Conservation (phyloP, 257 asterid genomes). For the Ehretia macrophylla region DNA sequence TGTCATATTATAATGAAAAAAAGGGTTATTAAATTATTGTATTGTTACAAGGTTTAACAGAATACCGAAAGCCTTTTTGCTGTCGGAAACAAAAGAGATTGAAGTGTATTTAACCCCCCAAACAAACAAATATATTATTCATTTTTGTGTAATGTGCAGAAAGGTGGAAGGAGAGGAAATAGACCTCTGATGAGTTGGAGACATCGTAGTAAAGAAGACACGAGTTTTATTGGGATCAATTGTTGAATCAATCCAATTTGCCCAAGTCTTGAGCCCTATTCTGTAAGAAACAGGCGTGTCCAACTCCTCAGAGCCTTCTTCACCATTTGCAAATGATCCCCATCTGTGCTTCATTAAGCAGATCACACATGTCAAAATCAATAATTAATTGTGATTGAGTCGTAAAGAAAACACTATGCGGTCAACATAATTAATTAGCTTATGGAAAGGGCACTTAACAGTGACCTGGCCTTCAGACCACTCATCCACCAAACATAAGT, state of each 20-base stretch:
- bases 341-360: conserved; percentile 39
- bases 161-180: not conserved
- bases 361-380: too few relatives aligned
- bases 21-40: too few relatives aligned
- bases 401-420: too few relatives aligned
- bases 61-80: too few relatives aligned
- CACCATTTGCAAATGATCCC: conserved; percentile 87
- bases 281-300: conserved; percentile 62
- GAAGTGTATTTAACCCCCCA: too few relatives aligned
- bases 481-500: conserved; percentile 98
- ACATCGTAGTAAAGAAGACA: conserved; percentile 85
- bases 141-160: too few relatives aligned
- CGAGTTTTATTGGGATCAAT: conserved; percentile 57
- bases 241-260: conserved; percentile 90
- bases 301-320: conserved; percentile 68
- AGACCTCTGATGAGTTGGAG: conserved; percentile 78
- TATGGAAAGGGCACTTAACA: conserved; percentile 38
- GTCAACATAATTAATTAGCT: not conserved
- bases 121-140: too few relatives aligned
- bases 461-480: conserved; percentile 67
- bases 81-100: too few relatives aligned
- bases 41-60: too few relatives aligned
- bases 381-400: not conserved
- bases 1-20: too few relatives aligned
- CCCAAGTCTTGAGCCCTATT: conserved; percentile 82